phyloP scores from a whole-genome alignment of 768 basidiomycete species.

The Boletus rubropictus region DNA sequence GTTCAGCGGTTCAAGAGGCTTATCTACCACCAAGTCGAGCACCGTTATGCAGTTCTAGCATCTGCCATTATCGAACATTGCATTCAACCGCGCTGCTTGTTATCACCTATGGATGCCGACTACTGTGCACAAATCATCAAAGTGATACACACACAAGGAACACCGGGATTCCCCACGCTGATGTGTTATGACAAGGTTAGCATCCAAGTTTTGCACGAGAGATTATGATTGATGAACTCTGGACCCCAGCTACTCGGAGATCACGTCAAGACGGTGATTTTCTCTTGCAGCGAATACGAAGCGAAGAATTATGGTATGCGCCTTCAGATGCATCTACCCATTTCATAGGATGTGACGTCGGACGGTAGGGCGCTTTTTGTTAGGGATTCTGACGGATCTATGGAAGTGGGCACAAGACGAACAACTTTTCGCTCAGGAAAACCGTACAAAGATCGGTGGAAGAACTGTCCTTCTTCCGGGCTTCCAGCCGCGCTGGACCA shows the following conservation, averaged over 20 bases:
- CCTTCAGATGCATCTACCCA: background rate
- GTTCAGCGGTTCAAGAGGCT: conserved; percentile 1
- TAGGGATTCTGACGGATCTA: conserved; percentile 71
- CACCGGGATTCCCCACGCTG: conserved; percentile 81
- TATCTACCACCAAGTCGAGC: conserved; percentile 22
- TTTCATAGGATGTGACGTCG: conserved; percentile 1
- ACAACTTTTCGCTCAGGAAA: conserved; percentile 63
- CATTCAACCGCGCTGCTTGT: conserved; percentile 81
- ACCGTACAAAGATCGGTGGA: conserved; percentile 58
- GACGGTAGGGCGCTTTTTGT: conserved; percentile 74
- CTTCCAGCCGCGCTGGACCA: conserved; percentile 50
- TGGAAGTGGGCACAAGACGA: conserved; percentile 79
- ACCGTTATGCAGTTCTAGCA: conserved; percentile 43
- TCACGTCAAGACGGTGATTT: conserved; percentile 77
- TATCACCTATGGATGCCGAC: conserved; percentile 97
- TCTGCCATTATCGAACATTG: conserved; percentile 80
- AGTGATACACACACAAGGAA: conserved; percentile 81
- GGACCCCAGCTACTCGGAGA: conserved; percentile 68
- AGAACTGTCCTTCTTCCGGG: conserved; percentile 63
- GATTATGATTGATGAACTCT: conserved; percentile 1
- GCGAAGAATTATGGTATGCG: conserved; percentile 83
- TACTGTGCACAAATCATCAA: conserved; percentile 90
- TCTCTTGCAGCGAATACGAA: conserved; percentile 94
- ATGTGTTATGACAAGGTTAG: conserved; percentile 77
- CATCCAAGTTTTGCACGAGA: background rate